Evolutionary conservation across 306 rosid species (phyloP), one percentile per base, ranked within the genome.

Genomic region (Cucurbita pepo): DNA sequence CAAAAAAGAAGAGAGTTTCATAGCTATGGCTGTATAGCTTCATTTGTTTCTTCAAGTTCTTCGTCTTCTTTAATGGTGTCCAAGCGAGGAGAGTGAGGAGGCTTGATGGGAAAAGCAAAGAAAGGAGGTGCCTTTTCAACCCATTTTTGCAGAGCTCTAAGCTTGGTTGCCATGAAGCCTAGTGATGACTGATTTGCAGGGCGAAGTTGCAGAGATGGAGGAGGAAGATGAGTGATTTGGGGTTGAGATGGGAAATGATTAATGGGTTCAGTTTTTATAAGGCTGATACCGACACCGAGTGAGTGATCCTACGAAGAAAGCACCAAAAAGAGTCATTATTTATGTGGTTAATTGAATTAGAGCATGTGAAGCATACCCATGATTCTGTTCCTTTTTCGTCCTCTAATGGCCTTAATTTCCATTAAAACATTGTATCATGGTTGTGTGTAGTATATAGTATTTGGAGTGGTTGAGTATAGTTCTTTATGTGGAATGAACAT

Each of bases 11-110:
- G n/a, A 30, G 34, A 30, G 34, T 30, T 30, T 30, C 3, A 30
- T 30, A 53, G 11, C 11, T 53, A n/a, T 8, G 57, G 10, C 0
- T 53, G 57, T 53, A n/a, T n/a, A 0, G 58, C 8, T 38, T 40
- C 67, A 2, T 53, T 12, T 7, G 4, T 18, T 56, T 56, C 37
- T 10, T 21, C 37, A 10, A 56, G 2, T 56, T 56, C 36, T 21
- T 80, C 78, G 36, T 87, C 89, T 65, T 86, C 89, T 0, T 50
- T 21, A 16, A 87, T 86, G n/a, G 91, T 82, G 79, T 81, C 96
- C 82, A 90, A 82, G 65, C 77, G 22, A 5, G 90, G 96, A 1
- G 76, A 78, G 73, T 86, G 84, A 7, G 89, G 9, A 21, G 34
- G 11, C 0, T 55, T 55, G 8, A n/a, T 55, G 2, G 93, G 91